A percentile compares a stretch with the other conserved stretches of the same genome.
Conservation (phyloP, 805 yeast species). For the Scheffersomyces ergatensis region DNA sequence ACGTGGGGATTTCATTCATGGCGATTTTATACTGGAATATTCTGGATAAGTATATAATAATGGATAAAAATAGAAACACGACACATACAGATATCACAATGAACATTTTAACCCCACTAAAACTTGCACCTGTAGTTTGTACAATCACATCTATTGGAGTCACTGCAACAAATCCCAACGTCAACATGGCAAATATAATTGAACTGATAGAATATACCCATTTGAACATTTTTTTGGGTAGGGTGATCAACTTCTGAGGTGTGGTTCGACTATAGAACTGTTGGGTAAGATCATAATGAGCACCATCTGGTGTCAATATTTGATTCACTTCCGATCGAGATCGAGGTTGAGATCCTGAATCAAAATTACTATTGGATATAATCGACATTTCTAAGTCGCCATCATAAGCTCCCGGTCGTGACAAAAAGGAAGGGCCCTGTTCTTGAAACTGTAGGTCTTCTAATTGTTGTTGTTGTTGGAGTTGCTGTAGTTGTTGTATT, state of each 20-base stretch:
- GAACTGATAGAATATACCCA: slow-evolving; percentile 30
- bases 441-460: not conserved
- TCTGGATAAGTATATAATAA: slow-evolving; percentile 57
- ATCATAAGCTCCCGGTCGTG: not conserved
- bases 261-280: not conserved
- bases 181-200: slow-evolving; percentile 16
- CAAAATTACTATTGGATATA: not conserved
- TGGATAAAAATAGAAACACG: slow-evolving; percentile 48
- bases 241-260: slow-evolving; percentile 6
- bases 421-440: not conserved
- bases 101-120: slow-evolving; percentile 74
- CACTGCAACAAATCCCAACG: slow-evolving; percentile 61
- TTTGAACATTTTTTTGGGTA: slow-evolving; percentile 19
- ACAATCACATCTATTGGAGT: slow-evolving; percentile 79
- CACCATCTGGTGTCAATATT: not conserved
- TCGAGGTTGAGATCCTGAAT: not conserved
- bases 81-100: slow-evolving; percentile 75
- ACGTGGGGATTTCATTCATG: slow-evolving; percentile 74
- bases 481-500: not conserved
- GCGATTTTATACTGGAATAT: slow-evolving; percentile 55
- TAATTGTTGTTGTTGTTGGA: not conserved
- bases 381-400: not conserved
- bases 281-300: not conserved
- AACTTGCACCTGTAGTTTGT: slow-evolving; percentile 49
- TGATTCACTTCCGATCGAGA: not conserved